Percentiles rank a stretch among this genome's conserved stretches.
Evolutionary conservation across 2,329 filamentous ascomycete species (phyloP).

Genomic region (Aspergillus caelatus): DNA sequence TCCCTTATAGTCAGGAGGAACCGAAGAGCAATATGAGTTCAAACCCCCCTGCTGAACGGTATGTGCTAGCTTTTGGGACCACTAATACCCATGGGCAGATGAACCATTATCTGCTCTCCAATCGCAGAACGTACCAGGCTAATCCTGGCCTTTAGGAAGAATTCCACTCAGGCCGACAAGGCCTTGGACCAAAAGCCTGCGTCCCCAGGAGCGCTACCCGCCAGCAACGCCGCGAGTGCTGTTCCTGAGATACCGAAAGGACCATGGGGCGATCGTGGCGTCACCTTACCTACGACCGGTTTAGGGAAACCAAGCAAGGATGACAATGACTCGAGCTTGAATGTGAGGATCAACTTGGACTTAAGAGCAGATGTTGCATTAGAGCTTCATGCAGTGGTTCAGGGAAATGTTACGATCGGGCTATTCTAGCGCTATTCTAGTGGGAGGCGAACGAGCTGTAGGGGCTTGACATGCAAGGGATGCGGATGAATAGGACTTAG

Average conservation of each 20-base stretch:
- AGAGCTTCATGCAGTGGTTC: slow-evolving; percentile 10
- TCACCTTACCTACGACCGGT: slow-evolving; percentile 5
- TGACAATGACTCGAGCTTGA: neutral
- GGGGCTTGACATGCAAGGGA: too few species aligned
- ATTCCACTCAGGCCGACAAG: neutral
- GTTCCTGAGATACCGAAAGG: neutral
- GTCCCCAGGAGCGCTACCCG: neutral
- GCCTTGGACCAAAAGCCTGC: neutral
- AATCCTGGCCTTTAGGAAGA: neutral
- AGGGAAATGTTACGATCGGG: slow-evolving; percentile 11
- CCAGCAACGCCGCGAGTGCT: neutral
- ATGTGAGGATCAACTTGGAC: slow-evolving; percentile 10
- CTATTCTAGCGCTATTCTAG: slow-evolving; percentile 4
- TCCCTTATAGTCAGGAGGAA: neutral
- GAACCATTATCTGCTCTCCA: too few species aligned
- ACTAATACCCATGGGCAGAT: too few species aligned
- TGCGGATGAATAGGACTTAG: too few species aligned
- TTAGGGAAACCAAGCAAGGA: neutral
- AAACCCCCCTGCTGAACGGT: too few species aligned
- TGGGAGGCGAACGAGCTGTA: too few species aligned
- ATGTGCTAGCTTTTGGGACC: neutral
- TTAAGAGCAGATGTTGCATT: slow-evolving; percentile 10
- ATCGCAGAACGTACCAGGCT: neutral
- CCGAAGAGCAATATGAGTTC: neutral
- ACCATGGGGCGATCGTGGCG: slow-evolving; percentile 8